Base-by-base conservation (phyloP, 371 early-diverging fungal genomes). In the Basidiobolus meristosporus region DNA sequence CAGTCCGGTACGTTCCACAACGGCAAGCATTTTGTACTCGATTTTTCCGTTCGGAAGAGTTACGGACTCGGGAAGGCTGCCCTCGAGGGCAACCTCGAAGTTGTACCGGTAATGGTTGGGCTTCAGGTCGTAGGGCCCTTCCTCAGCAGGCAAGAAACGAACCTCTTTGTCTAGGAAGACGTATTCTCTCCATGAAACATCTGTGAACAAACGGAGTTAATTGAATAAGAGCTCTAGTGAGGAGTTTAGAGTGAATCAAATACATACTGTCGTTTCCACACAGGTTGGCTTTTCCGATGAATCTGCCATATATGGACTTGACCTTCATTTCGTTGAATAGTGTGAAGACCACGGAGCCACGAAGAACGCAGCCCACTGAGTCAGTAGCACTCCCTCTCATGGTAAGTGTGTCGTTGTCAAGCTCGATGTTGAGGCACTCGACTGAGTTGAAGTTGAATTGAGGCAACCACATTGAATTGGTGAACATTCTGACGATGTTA, bases 311-410 rank as follows among this genome's bases (percentile, higher is more conserved):
- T 16, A 45, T 40, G 23, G 39, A 36, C 17, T 36, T 33, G n/a
- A 45, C 37, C 28, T 40, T 45, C 7, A 40, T 45, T 7, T 39
- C 34, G 32, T 45, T 40, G 16, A 22, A 7, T 19, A 45, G 30
- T 14, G 31, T 40, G n/a, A 45, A 35, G 14, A 45, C 39, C 17
- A 45, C 28, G 16, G 39, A 12, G 18, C 45, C 45, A 7, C 45
- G 35, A 3, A 45, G 23, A 14, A 45, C 28, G 28, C 40, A 34
- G 16, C 45, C 45, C 11, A 40, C 40, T 12, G 45, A 38, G 29
- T 45, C 45, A 28, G 39, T 14, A 11, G 40, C 7, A 34, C 17
- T 29, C 7, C 45, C 45, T 22, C 45, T 18, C 43, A 43, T 43
- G 17, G 36, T 43, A 17, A 43, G 28, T 14, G 38, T 20, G 31